Percentiles rank a stretch among this genome's conserved stretches.
Conservation (phyloP, 805 yeast species). For the Yamadazyma tumulicola region DNA sequence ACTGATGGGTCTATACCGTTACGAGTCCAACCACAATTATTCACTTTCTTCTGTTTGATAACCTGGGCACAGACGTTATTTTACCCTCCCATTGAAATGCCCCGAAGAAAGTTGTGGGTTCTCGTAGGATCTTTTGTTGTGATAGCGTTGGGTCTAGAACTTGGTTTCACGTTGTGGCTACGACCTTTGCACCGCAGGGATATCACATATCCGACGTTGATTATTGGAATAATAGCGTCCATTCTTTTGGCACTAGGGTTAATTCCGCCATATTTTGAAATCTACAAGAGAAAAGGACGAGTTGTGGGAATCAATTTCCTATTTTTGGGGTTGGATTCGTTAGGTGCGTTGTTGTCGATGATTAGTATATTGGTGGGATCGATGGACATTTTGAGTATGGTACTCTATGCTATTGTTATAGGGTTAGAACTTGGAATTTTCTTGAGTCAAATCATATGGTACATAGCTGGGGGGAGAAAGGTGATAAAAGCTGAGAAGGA, state of each 20-base stretch:
- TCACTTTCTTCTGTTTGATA: conserved; percentile 63
- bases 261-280: conserved; percentile 84
- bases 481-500: conserved; percentile 23
- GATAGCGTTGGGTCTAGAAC: conserved; percentile 56
- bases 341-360: conserved; percentile 79
- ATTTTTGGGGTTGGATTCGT: conserved; percentile 69
- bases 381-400: conserved; percentile 75
- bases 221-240: conserved; percentile 80
- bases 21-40: conserved; percentile 83
- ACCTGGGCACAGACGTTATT: conserved; percentile 61
- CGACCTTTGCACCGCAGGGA: conserved; percentile 47
- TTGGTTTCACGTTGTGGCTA: conserved; percentile 70
- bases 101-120: conserved; percentile 31
- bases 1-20: conserved; percentile 71
- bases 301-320: conserved; percentile 88
- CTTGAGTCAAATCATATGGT: conserved; percentile 69
- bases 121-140: conserved; percentile 37
- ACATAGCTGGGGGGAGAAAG: conserved; percentile 28
- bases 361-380: conserved; percentile 52
- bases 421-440: conserved; percentile 76
- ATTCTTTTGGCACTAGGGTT: conserved; percentile 72
- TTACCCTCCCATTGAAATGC: conserved; percentile 63
- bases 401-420: conserved; percentile 71
- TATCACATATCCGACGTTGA: conserved; percentile 73
- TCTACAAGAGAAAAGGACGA: conserved; percentile 72